Base-by-base conservation (phyloP, 164 flowering plant genomes). In the Chloranthus sessilifolius region DNA sequence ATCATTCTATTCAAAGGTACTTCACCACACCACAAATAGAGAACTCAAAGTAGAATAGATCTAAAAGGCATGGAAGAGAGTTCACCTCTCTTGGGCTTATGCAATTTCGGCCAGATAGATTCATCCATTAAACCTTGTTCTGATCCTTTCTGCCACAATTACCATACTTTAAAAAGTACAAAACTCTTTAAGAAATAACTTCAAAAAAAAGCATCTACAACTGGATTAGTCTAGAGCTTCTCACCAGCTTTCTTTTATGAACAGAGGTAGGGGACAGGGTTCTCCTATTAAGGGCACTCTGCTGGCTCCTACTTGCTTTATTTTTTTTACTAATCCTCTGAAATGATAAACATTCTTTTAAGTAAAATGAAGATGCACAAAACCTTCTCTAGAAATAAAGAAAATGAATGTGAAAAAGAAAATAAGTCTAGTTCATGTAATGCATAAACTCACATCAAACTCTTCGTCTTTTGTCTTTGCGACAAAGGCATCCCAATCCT, bases 401-500 rank as follows among this genome's bases (percentile, higher is more conserved):
- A 7, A 11, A 41, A 41, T 17, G 7, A 9, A 19, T 41, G 1
- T 16, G 6, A 38, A 38, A 3, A 41, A 17, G 44, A 41, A 41
- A 41, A 14, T 38, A n/a, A n/a, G n/a, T 14, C 16, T 41, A 28
- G 46, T 39, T n/a, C n/a, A 17, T 16, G 29, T 5, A 33, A 0
- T 17, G 9, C 6, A 19, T 6, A 36, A 42, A 42, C 68, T 58
- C 27, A 58, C 68, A 43, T 58, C 68, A 59, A 64, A 64, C 40
- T 64, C 68, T 42, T 64, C 68, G 21, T 64, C 68, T 49, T 49
- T 58, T 21, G 63, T 64, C 50, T 59, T 64, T 21, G 60, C 68
- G 28, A 64, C 63, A 58, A 64, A 64, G 26, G 60, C 68, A 53
- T 64, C 54, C 68, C 68, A 64, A 12, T 64, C 68, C 36, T 64